Evolutionary conservation across 2,329 filamentous ascomycete genomes (phyloP).

Genomic region (Sarocladiaceae sp.): DNA sequence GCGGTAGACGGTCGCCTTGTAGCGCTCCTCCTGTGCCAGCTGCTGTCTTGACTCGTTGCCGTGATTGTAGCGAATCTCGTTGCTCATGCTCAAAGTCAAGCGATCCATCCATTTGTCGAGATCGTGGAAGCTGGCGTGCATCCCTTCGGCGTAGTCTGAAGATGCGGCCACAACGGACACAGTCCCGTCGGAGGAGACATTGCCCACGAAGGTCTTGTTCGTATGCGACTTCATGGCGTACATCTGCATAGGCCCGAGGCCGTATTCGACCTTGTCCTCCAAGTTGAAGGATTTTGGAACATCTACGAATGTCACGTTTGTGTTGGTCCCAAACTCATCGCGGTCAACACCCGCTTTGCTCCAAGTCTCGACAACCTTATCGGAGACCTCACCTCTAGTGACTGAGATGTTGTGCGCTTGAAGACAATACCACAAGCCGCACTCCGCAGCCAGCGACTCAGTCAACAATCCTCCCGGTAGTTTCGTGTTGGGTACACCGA

Average conservation of each 20-base stretch:
- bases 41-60: background rate
- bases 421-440: conserved; percentile 3
- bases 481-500: background rate
- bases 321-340: background rate
- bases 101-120: conserved; percentile 3
- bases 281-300: background rate
- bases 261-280: background rate
- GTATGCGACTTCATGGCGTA: background rate
- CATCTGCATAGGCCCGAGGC: background rate
- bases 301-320: background rate
- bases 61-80: background rate
- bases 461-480: background rate
- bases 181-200: background rate
- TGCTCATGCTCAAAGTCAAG: background rate
- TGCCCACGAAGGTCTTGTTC: conserved; percentile 3
- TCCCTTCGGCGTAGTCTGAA: conserved; percentile 9
- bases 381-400: background rate
- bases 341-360: background rate
- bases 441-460: conserved; percentile 2
- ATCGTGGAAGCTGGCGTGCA: conserved; percentile 6
- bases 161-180: background rate
- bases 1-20: background rate
- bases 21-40: background rate
- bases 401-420: conserved; percentile 1
- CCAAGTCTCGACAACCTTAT: background rate